These are phyloP conservation scores for Thielaviopsis punctulata DNA, from an alignment of 2,329 filamentous ascomycete species.

Conservation along the genomic window DNA sequence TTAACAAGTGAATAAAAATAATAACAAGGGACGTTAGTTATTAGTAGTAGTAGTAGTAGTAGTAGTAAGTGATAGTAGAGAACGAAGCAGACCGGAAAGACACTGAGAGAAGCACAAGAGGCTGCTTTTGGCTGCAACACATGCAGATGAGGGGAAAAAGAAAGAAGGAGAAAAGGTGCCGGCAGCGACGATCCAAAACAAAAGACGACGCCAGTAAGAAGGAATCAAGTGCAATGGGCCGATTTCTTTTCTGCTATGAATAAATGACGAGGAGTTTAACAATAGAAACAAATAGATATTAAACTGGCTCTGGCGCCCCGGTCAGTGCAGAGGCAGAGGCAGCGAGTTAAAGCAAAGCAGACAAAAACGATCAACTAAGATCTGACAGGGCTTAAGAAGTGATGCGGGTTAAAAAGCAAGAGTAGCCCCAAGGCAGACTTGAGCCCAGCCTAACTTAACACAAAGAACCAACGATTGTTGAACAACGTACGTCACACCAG, in stretches of 20 bases:
- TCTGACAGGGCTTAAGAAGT: background rate
- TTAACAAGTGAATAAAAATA: background rate
- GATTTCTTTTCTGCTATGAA: no score
- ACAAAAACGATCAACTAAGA: background rate
- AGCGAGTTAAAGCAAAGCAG: background rate
- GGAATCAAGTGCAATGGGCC: no score
- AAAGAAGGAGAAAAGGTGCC: background rate
- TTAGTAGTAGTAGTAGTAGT: background rate
- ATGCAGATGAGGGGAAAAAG: background rate
- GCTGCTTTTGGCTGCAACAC: background rate
- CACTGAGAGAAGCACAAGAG: background rate
- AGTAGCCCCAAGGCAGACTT: no score
- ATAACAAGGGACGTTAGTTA: background rate
- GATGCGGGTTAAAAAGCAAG: background rate
- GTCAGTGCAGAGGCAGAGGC: background rate
- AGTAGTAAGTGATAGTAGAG: background rate
- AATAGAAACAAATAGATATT: background rate
- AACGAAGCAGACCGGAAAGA: background rate
- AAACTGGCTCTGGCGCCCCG: background rate
- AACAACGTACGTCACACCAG: no score
- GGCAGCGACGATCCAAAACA: background rate
- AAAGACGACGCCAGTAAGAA: background rate
- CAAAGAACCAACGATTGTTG: no score
- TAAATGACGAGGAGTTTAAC: no score
- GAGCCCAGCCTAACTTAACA: no score